A percentile compares a stretch with the other conserved stretches of the same genome.
phyloP scores from a whole-genome alignment of 306 rosid genomes.

The Pterocarpus santalinus region DNA sequence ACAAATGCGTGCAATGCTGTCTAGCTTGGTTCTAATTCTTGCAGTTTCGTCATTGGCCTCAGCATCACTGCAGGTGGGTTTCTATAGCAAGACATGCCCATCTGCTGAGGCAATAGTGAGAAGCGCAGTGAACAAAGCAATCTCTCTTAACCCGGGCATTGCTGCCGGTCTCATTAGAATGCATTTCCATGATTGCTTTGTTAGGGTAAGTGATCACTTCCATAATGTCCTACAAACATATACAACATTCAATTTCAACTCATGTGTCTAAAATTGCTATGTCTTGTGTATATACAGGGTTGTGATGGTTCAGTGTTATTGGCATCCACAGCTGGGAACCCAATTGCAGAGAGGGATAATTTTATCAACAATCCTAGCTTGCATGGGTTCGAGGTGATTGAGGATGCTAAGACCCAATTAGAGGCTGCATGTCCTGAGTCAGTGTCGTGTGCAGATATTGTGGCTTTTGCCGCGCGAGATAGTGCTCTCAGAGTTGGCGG shows the following conservation, averaged over 20 bases:
- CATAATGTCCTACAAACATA: no score
- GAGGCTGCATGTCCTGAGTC: slow-evolving; percentile 6
- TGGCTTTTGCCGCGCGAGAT: slow-evolving; percentile 28
- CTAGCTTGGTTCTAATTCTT: slow-evolving; percentile 6
- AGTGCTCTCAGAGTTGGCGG: background rate
- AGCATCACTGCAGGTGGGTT: slow-evolving; percentile 32
- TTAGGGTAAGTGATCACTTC: slow-evolving; percentile 22
- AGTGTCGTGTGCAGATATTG: slow-evolving; percentile 29
- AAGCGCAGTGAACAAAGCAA: slow-evolving; percentile 20
- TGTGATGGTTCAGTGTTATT: slow-evolving; percentile 37
- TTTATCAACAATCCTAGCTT: slow-evolving; percentile 33
- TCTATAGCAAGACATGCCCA: slow-evolving; percentile 40
- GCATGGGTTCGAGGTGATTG: slow-evolving; percentile 31
- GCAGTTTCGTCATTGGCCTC: slow-evolving; percentile 29
- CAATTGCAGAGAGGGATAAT: background rate
- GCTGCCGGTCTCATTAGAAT: slow-evolving; percentile 41
- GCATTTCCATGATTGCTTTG: slow-evolving; percentile 49
- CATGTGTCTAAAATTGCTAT: no score
- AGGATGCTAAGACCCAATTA: slow-evolving; percentile 26
- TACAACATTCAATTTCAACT: no score
- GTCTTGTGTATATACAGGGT: slow-evolving; percentile 6
- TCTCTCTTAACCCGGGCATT: slow-evolving; percentile 39
- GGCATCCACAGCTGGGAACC: slow-evolving; percentile 4
- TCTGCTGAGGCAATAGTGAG: slow-evolving; percentile 41
- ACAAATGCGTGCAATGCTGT: background rate